Conservation (phyloP, 495 filamentous ascomycete species). For the Talaromyces liani region DNA sequence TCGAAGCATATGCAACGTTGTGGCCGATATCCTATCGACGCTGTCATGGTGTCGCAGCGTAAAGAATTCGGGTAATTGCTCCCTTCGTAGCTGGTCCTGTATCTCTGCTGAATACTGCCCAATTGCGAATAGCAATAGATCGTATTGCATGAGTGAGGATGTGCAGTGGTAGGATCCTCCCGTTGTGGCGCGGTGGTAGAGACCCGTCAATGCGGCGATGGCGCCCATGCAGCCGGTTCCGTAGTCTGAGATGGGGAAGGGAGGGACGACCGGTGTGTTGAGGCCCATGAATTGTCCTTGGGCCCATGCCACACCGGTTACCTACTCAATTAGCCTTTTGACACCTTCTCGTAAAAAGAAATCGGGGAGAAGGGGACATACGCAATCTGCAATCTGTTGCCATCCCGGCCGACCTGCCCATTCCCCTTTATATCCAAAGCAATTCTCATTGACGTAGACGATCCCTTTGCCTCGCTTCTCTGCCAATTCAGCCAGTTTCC, state of each 20-base stretch:
- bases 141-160: slow-evolving; percentile 60
- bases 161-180: slow-evolving; percentile 61
- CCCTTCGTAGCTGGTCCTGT: slow-evolving; percentile 45
- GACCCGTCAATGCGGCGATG: slow-evolving; percentile 54
- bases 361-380: slow-evolving; percentile 36
- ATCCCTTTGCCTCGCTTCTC: slow-evolving; percentile 50
- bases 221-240: slow-evolving; percentile 63
- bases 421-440: slow-evolving; percentile 53
- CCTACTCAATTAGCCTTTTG: slow-evolving; percentile 18
- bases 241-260: slow-evolving; percentile 78
- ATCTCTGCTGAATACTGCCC: slow-evolving; percentile 52
- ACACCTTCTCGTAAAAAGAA: background rate
- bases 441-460: slow-evolving; percentile 67
- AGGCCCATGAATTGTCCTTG: slow-evolving; percentile 68
- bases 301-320: slow-evolving; percentile 63
- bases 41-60: slow-evolving; percentile 59
- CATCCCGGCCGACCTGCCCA: slow-evolving; percentile 45
- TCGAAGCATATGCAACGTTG: slow-evolving; percentile 57
- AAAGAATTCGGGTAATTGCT: slow-evolving; percentile 54
- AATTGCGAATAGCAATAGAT: slow-evolving; percentile 57
- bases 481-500: slow-evolving; percentile 44
- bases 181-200: slow-evolving; percentile 51
- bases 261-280: slow-evolving; percentile 63
- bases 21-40: slow-evolving; percentile 63
- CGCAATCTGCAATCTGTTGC: slow-evolving; percentile 50